Conservation (phyloP, 495 filamentous ascomycete genomes). For the Jackrogersella minutella region DNA sequence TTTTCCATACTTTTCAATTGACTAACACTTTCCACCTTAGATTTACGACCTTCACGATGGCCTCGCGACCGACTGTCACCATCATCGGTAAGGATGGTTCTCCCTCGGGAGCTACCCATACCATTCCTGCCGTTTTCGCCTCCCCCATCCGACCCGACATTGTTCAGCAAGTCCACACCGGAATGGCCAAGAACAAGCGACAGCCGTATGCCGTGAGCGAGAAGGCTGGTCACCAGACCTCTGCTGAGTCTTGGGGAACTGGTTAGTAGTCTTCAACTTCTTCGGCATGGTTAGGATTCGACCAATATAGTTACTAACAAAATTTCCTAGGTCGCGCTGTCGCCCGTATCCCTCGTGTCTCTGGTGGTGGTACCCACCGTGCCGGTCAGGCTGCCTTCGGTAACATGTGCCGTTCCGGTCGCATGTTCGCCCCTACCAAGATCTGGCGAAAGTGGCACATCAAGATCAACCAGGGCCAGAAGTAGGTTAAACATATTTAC, state of each 20-base stretch:
- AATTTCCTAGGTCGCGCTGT: constrained; percentile 84
- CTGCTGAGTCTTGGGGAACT: constrained; percentile 99
- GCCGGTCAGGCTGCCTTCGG: constrained; percentile 99
- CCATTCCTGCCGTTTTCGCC: constrained; percentile 93
- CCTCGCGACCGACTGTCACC: constrained; percentile 92
- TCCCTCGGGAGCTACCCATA: constrained; percentile 82
- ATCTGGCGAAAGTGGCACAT: constrained; percentile 99
- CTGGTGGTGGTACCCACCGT: constrained; percentile 99
- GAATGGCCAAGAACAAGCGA: constrained; percentile 99
- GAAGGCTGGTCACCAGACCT: constrained; percentile 99
- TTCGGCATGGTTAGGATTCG: background rate
- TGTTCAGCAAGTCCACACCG: constrained; percentile 97
- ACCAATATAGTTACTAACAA: constrained; percentile 41
- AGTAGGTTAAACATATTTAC: constrained; percentile 60
- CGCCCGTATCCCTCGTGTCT: constrained; percentile 99
- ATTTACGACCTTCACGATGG: constrained; percentile 69
- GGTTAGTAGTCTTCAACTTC: constrained; percentile 65
- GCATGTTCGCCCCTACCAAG: constrained; percentile 99
- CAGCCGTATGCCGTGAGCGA: constrained; percentile 99
- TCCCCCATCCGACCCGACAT: constrained; percentile 98
- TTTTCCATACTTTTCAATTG: constrained; percentile 15
- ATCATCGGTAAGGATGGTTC: constrained; percentile 93
- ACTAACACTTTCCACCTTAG: constrained; percentile 20
- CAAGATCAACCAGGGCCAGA: constrained; percentile 98
- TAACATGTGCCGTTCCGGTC: constrained; percentile 99